These are phyloP conservation scores for Paspalum notatum DNA, from an alignment of 176 grass and related monocot genomes.

Conservation along the genomic window DNA sequence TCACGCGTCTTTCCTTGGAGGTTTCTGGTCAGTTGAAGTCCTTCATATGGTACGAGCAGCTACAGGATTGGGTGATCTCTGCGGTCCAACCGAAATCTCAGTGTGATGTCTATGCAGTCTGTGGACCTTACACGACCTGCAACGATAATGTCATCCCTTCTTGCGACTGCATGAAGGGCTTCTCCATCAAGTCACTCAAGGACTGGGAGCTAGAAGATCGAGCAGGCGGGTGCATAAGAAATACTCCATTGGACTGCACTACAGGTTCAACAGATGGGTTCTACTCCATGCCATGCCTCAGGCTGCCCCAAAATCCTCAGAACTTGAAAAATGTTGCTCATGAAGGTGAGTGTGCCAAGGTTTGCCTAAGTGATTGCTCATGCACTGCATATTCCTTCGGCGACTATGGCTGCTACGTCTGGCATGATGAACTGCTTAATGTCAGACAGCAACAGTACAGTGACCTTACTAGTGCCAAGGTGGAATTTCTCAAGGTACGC, in stretches of 20 bases:
- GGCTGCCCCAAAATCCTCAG: constrained; percentile 38
- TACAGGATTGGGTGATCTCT: constrained; percentile 41
- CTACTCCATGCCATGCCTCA: constrained; percentile 32
- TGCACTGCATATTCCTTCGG: constrained; percentile 58
- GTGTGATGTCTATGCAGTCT: constrained; percentile 54
- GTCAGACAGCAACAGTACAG: constrained; percentile 40
- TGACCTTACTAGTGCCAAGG: constrained; percentile 20
- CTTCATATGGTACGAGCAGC: constrained; percentile 31
- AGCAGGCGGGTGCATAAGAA: constrained; percentile 55
- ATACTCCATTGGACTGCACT: constrained; percentile 45
- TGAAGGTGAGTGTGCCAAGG: constrained; percentile 43
- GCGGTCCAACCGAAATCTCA: constrained; percentile 39
- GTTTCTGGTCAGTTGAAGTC: constrained; percentile 32
- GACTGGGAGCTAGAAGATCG: constrained; percentile 52
- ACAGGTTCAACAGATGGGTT: constrained; percentile 40
- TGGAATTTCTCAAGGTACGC: constrained; percentile 50
- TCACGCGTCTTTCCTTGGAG: constrained; percentile 29
- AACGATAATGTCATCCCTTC: constrained; percentile 20
- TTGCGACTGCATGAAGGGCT: constrained; percentile 62
- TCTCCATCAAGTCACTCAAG: constrained; percentile 21
- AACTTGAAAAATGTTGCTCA: background rate
- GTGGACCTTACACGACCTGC: constrained; percentile 58
- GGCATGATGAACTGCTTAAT: constrained; percentile 61
- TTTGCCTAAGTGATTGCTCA: constrained; percentile 53
- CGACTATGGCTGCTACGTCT: constrained; percentile 36